These are phyloP conservation scores for Botrytis tulipae DNA, from an alignment of 2,329 filamentous ascomycete species.

Conservation along the genomic window DNA sequence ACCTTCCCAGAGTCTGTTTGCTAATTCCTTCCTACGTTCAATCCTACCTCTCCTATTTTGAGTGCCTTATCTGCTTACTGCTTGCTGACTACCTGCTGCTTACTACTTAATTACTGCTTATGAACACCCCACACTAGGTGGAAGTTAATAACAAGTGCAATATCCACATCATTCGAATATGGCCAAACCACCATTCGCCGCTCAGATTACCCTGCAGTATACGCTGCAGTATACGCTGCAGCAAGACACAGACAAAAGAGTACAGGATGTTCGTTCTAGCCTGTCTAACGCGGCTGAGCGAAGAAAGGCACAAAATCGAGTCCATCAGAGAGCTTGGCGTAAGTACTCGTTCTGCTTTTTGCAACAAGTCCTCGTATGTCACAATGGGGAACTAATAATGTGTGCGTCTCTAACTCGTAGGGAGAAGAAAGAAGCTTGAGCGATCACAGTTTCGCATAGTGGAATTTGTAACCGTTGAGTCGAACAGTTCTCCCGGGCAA, in stretches of 20 bases:
- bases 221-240: no score
- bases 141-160: neutral
- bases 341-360: neutral
- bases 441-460: neutral
- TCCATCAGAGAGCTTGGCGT: neutral
- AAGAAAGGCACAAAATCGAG: neutral
- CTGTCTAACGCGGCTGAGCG: neutral
- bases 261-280: neutral
- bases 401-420: neutral
- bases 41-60: neutral
- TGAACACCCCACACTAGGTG: neutral
- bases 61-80: neutral
- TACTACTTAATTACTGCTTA: neutral
- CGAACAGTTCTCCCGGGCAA: neutral
- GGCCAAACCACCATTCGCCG: neutral
- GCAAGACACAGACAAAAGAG: neutral
- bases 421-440: neutral
- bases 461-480: neutral
- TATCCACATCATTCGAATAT: neutral
- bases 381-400: neutral
- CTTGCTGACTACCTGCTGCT: neutral
- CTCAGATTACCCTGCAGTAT: neutral
- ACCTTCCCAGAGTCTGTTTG: neutral
- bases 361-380: neutral
- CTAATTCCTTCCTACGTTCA: neutral